phyloP scores from a whole-genome alignment of 345 rosid genomes.

The Angophora floribunda region DNA sequence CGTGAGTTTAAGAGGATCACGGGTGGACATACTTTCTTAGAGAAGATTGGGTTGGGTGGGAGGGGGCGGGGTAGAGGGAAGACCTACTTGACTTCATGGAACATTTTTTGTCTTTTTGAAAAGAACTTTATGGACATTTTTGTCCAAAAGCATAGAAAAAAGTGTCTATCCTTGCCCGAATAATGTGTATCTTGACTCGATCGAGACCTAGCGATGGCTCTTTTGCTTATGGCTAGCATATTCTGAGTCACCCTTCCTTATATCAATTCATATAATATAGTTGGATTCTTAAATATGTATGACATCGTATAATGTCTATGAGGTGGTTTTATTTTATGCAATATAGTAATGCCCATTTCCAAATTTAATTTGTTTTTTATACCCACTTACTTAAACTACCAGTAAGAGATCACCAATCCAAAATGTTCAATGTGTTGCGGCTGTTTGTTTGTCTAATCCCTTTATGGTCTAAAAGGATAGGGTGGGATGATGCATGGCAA shows the following conservation, averaged over 20 bases:
- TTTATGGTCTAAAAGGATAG: not conserved
- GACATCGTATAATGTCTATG: not conserved
- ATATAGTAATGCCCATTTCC: not conserved
- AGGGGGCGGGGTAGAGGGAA: not conserved
- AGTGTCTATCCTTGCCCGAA: not conserved
- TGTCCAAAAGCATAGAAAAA: not conserved
- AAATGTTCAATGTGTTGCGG: not conserved
- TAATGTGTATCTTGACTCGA: not conserved
- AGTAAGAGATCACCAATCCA: not conserved
- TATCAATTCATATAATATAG: not conserved
- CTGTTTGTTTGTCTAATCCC: not conserved
- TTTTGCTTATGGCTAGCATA: not conserved
- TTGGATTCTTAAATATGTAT: not conserved
- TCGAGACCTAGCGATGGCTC: not conserved
- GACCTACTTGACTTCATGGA: not conserved
- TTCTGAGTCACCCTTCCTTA: not conserved
- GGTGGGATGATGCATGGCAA: not conserved
- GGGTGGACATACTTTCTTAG: not conserved
- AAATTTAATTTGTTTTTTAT: not conserved
- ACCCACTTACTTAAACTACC: not conserved
- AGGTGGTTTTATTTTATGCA: not conserved
- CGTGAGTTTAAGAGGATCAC: not conserved
- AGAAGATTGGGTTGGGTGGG: not conserved
- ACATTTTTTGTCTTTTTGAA: not conserved
- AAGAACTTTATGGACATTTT: not conserved